A percentile compares a stretch with the other conserved stretches of the same genome.
These are phyloP conservation scores for Helicosporidium sp. DNA, from an alignment of 139 green algal genomes.

Conservation along the genomic window DNA sequence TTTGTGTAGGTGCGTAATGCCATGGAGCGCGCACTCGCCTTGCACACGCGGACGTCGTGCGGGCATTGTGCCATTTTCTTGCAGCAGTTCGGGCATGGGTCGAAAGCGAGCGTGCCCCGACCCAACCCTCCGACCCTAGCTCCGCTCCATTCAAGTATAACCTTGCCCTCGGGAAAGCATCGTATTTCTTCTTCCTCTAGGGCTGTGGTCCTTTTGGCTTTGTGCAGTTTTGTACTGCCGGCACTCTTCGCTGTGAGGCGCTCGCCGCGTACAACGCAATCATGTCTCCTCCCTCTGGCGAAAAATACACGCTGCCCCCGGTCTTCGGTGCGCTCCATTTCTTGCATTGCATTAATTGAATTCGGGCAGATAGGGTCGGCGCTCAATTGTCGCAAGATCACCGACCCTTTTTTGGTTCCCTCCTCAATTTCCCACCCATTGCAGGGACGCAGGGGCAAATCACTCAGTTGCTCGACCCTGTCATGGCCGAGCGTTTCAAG, in stretches of 20 bases:
- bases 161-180: too few species aligned
- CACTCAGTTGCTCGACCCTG: slow-evolving; percentile 11
- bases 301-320: slow-evolving; percentile 9
- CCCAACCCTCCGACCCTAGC: too few species aligned
- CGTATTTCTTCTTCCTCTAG: too few species aligned
- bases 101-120: too few species aligned
- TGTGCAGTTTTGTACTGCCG: too few species aligned
- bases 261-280: not conserved
- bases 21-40: too few species aligned
- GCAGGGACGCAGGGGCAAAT: not conserved
- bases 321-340: slow-evolving; percentile 3
- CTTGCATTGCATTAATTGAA: not conserved
- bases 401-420: not conserved
- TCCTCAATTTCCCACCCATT: not conserved
- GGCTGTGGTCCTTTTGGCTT: too few species aligned
- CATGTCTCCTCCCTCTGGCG: not conserved
- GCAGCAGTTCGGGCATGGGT: too few species aligned
- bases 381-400: not conserved
- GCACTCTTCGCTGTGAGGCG: not conserved
- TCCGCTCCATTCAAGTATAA: too few species aligned
- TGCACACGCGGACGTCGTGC: too few species aligned
- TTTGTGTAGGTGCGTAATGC: too few species aligned
- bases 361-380: not conserved
- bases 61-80: too few species aligned
- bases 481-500: slow-evolving; percentile 14